A percentile compares a stretch with the other conserved stretches of the same genome.
phyloP scores from a whole-genome alignment of 495 filamentous ascomycete genomes.

The Xylaria intraflava region DNA sequence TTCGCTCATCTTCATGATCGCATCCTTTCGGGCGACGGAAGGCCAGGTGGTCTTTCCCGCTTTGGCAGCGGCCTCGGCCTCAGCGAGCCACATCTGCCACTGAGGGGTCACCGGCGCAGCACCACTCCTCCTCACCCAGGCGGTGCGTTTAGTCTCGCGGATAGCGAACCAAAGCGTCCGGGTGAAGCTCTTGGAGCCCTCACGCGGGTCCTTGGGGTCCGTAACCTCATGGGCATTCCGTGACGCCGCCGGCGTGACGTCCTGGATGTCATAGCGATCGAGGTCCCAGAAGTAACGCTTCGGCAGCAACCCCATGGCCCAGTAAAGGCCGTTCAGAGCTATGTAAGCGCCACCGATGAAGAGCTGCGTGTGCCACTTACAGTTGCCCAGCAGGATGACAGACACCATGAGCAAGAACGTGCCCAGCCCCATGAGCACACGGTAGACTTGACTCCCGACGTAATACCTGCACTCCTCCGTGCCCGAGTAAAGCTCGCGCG shows the following conservation, averaged over 20 bases:
- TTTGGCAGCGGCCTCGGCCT: constrained; percentile 38
- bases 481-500: constrained; percentile 57
- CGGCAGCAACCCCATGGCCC: constrained; percentile 46
- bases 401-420: constrained; percentile 56
- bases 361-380: constrained; percentile 52
- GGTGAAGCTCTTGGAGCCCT: constrained; percentile 41
- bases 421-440: constrained; percentile 49
- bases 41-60: constrained; percentile 31
- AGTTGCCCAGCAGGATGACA: constrained; percentile 57
- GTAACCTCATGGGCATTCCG: constrained; percentile 23
- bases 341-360: constrained; percentile 53
- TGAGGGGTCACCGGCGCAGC: constrained; percentile 43
- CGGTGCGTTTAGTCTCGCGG: constrained; percentile 41
- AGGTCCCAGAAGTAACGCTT: constrained; percentile 47
- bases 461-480: constrained; percentile 52
- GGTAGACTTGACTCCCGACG: constrained; percentile 36
- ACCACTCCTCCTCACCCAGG: constrained; percentile 43
- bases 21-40: constrained; percentile 44
- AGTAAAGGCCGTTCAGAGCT: constrained; percentile 54
- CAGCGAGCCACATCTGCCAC: constrained; percentile 48
- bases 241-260: constrained; percentile 34
- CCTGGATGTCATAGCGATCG: constrained; percentile 32
- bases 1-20: constrained; percentile 37
- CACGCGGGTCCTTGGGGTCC: constrained; percentile 19
- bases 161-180: constrained; percentile 53